Percentiles rank a stretch among this genome's conserved stretches.
Conservation (phyloP, 495 filamentous ascomycete species). For the Tuber aestivum region DNA sequence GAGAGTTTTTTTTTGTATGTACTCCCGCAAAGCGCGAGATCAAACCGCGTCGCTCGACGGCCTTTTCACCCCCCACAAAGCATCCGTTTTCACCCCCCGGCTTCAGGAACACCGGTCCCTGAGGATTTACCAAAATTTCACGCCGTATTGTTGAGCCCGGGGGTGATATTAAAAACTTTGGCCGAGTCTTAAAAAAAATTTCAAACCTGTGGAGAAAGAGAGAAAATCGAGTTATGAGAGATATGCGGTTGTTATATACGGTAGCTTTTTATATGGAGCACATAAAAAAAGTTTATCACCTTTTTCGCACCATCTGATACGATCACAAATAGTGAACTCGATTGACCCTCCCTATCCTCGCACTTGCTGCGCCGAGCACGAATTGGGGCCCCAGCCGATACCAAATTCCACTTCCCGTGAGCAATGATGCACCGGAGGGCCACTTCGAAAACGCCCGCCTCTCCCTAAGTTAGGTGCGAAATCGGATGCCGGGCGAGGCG, state of each 20-base stretch:
- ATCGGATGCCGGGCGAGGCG: not conserved
- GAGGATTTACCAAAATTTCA: not conserved
- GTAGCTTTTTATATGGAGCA: not conserved
- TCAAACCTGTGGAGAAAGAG: not conserved
- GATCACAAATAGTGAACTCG: not conserved
- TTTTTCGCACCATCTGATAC: not conserved
- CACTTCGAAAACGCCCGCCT: not conserved
- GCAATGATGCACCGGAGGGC: not conserved
- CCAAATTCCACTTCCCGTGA: not conserved
- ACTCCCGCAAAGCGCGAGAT: not conserved
- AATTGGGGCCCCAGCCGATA: not conserved
- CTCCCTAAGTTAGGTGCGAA: not conserved
- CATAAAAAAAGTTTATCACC: not conserved
- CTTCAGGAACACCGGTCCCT: not conserved
- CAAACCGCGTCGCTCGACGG: not conserved
- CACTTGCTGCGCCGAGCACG: not conserved
- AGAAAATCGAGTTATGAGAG: not conserved
- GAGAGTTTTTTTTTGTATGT: not conserved
- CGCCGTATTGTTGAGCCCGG: not conserved
- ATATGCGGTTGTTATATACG: too few species aligned
- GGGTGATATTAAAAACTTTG: not conserved
- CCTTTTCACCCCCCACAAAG: not conserved
- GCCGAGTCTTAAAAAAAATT: not conserved
- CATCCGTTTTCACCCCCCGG: not conserved
- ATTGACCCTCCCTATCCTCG: not conserved